Base-by-base conservation (phyloP, 306 rosid genomes). In the Pyrus pyrifolia region DNA sequence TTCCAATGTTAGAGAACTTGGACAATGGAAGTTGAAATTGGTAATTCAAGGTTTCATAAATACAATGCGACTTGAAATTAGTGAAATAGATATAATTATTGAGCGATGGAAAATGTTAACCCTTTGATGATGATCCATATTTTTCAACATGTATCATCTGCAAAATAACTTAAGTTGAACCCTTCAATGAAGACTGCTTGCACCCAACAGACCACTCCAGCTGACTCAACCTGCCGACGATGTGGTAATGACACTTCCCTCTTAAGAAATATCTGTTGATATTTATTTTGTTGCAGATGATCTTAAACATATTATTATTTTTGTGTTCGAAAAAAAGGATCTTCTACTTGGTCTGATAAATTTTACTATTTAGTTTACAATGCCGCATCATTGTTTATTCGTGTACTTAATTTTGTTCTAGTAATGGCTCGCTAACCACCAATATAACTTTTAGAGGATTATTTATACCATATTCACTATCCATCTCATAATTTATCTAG, bases 1-100 rank as follows among this genome's bases (percentile, higher is more conserved):
- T 90, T 73, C 91, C 87, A 14, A 83, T 85, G 68, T 76, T 88
- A 76, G 92, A 92, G 86, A 84, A 75, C 67, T 76, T 69, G 80
- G 83, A 83, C 68, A 75, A 70, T 72, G 77, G 51, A 58, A 84
- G 70, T 78, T 58, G 76, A 80, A 44, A 22, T 30, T 51, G 65
- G 64, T 18, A 66, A 63, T 30, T 35, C 17, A 14, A 22, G 60
- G 55, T 59, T 49, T 66, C 31, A 5, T n/a, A 30, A 33, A 21
- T 79, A 29, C 45, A 27, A 35, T 57, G 40, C 25, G 55, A 57
- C 18, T 21, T 15, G 60, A 44, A 58, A 64, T 75, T 15, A 49
- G 53, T 14, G 8, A 29, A 68, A 19, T 55, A 44, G 64, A 71
- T 77, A 25, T 35, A 57, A 23, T 22, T 18, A 27, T 33, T 67